Percentiles rank a stretch among this genome's conserved stretches.
These are phyloP conservation scores for Talaromyces albobiverticillius DNA, from an alignment of 2,329 filamentous ascomycete species.

Conservation along the genomic window DNA sequence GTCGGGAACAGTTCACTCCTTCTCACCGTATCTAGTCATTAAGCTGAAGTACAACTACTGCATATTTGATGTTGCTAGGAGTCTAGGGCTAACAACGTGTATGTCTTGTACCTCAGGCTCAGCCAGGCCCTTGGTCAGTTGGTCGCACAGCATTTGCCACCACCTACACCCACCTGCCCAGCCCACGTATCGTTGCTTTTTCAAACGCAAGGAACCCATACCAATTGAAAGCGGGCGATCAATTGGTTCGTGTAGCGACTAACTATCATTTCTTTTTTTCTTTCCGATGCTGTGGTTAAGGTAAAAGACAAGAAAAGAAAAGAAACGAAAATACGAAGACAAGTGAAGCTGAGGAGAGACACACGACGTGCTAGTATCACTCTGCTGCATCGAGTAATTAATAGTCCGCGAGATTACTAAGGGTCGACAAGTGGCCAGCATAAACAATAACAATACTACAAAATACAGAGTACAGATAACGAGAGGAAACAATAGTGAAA, in stretches of 20 bases:
- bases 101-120: no score
- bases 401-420: not conserved
- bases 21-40: no score
- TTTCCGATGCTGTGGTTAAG: no score
- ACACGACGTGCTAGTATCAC: not conserved
- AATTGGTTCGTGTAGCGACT: not conserved
- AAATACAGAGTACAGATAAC: no score
- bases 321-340: no score
- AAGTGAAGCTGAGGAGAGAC: slow-evolving; percentile 1
- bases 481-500: no score
- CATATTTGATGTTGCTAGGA: not conserved
- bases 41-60: not conserved
- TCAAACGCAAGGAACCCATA: slow-evolving; percentile 11
- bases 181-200: slow-evolving; percentile 1
- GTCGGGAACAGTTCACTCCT: not conserved
- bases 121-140: no score
- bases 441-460: no score
- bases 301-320: no score
- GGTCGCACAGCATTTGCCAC: not conserved
- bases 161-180: not conserved
- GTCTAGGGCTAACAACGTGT: no score
- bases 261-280: not conserved
- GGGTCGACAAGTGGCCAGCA: not conserved
- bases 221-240: not conserved
- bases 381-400: not conserved